Conservation (phyloP, 1,139 yeast genomes). For the Meyerozyma sp. region DNA sequence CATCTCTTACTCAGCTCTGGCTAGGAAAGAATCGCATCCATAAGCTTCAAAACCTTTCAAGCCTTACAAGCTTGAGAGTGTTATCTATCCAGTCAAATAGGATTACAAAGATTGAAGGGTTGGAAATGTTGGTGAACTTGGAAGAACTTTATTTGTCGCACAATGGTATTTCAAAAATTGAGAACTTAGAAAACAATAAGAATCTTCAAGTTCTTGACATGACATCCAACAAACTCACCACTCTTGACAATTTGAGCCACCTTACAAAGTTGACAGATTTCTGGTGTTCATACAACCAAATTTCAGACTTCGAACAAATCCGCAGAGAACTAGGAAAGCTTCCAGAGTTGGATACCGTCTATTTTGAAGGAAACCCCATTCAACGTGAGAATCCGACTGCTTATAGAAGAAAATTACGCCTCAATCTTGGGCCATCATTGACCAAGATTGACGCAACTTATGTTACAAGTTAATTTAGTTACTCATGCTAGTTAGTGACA, state of each 20-base stretch:
- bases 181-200: constrained; percentile 66
- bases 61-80: constrained; percentile 61
- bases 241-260: constrained; percentile 62
- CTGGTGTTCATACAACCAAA: constrained; percentile 83
- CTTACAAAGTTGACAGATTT: constrained; percentile 73
- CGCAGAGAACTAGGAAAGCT: constrained; percentile 59
- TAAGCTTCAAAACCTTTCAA: constrained; percentile 56
- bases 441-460: constrained; percentile 90
- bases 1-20: constrained; percentile 75
- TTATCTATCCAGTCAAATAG: constrained; percentile 88
- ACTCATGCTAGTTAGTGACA: too few relatives aligned
- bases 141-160: constrained; percentile 89
- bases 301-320: constrained; percentile 66
- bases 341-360: constrained; percentile 75
- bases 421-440: constrained; percentile 70
- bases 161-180: constrained; percentile 71
- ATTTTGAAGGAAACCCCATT: constrained; percentile 92
- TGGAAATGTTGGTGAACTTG: constrained; percentile 63
- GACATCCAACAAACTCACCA: constrained; percentile 63
- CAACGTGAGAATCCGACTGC: constrained; percentile 70
- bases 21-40: constrained; percentile 82
- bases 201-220: constrained; percentile 76
- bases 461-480: constrained; percentile 17
- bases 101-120: constrained; percentile 73
- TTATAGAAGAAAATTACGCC: constrained; percentile 75